phyloP scores from a whole-genome alignment of 1,139 yeast genomes.

The Zygoascus meyerae region DNA sequence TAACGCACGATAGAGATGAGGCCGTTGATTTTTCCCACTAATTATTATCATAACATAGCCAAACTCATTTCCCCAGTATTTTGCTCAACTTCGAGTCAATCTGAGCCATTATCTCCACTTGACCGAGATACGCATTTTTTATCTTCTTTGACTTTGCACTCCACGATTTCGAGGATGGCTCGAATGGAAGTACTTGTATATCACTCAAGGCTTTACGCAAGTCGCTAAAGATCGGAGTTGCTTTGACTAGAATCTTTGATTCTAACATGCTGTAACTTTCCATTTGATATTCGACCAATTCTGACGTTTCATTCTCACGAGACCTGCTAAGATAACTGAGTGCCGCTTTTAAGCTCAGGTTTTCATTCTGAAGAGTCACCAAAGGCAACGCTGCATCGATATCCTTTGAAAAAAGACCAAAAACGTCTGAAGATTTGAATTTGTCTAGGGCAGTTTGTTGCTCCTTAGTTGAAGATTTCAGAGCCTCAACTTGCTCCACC shows the following conservation, averaged over 20 bases:
- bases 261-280: too few species aligned
- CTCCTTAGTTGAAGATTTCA: constrained; percentile 31
- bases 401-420: constrained; percentile 13
- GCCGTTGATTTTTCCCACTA: background rate
- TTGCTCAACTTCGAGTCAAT: constrained; percentile 1
- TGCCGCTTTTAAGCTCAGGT: constrained; percentile 17
- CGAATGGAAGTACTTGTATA: too few species aligned
- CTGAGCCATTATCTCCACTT: constrained; percentile 2
- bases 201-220: too few species aligned
- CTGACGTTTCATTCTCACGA: background rate
- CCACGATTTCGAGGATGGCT: too few species aligned
- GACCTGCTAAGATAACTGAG: background rate
- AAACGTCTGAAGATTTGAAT: constrained; percentile 15
- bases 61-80: background rate
- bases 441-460: constrained; percentile 26
- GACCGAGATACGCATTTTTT: background rate
- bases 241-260: too few species aligned
- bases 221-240: too few species aligned
- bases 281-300: too few species aligned
- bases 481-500: constrained; percentile 19
- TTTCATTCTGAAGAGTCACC: constrained; percentile 19
- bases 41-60: background rate
- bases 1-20: background rate
- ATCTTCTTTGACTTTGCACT: too few species aligned
- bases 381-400: constrained; percentile 16